A percentile compares a stretch with the other conserved stretches of the same genome.
Conservation (phyloP, 23 red algal genomes). For the Gracilaria domingensis region DNA sequence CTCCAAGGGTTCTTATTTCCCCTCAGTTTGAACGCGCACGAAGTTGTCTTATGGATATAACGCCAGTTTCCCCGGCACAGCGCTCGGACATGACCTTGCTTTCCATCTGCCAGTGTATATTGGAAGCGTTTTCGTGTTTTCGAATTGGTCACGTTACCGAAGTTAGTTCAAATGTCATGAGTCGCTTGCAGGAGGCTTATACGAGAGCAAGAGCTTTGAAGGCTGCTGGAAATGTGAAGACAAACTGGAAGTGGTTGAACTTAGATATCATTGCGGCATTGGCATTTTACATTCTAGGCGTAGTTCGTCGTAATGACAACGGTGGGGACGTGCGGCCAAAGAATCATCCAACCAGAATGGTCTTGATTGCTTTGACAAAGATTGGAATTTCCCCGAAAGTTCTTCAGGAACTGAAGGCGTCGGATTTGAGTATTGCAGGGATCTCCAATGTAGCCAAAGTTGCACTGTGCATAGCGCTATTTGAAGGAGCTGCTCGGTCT, state of each 20-base stretch:
- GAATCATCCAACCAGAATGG: constrained; percentile 31
- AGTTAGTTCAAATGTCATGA: constrained; percentile 10
- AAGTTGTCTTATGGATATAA: background rate
- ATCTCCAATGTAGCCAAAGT: background rate
- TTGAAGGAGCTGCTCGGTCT: constrained; percentile 42
- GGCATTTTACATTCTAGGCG: constrained; percentile 9
- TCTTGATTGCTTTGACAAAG: constrained; percentile 5
- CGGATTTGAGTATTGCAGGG: constrained; percentile 1
- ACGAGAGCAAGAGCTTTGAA: constrained; percentile 22
- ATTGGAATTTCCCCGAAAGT: constrained; percentile 19
- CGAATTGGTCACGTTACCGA: constrained; percentile 4
- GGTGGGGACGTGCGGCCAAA: background rate
- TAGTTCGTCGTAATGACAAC: constrained; percentile 7
- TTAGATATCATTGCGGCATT: constrained; percentile 18
- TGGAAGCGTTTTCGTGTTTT: constrained; percentile 24
- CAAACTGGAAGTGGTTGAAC: constrained; percentile 23
- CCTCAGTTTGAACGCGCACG: constrained; percentile 11
- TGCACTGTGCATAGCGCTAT: constrained; percentile 6
- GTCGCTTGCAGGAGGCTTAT: constrained; percentile 34
- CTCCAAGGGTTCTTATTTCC: background rate
- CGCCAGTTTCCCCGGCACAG: background rate
- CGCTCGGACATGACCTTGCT: constrained; percentile 2
- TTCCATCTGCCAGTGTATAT: constrained; percentile 10
- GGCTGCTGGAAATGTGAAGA: background rate
- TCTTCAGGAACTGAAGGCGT: constrained; percentile 16